A percentile compares a stretch with the other conserved stretches of the same genome.
These are phyloP conservation scores for Vairimorpha ceranae DNA, from an alignment of 371 early-diverging fungal species.

Conservation along the genomic window DNA sequence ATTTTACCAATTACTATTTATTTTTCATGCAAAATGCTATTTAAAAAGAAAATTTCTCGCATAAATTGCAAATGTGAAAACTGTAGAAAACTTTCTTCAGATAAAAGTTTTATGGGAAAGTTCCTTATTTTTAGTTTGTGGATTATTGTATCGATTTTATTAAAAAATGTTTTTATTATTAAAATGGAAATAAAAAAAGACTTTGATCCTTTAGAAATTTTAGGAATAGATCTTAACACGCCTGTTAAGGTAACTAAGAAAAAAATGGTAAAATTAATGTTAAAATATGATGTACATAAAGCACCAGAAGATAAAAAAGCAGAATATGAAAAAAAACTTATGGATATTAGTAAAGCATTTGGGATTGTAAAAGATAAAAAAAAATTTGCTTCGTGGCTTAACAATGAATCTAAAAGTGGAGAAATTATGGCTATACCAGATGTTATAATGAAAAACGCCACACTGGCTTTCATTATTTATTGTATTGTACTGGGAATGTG, in stretches of 20 bases:
- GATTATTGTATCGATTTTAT: constrained; percentile 18
- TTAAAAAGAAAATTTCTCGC: not conserved
- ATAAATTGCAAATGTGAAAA: constrained; percentile 40
- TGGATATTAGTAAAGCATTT: constrained; percentile 48
- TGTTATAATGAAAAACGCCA: constrained; percentile 46
- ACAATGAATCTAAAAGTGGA: constrained; percentile 34
- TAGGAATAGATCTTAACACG: constrained; percentile 38
- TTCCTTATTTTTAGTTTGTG: not conserved
- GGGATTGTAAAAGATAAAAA: constrained; percentile 49
- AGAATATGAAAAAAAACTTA: constrained; percentile 41
- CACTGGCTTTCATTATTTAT: constrained; percentile 49
- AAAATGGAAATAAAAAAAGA: constrained; percentile 38
- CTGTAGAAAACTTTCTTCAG: not conserved
- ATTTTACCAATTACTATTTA: constrained; percentile 40
- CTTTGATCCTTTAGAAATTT: constrained; percentile 50
- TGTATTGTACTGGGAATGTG: constrained; percentile 44
- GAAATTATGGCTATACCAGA: constrained; percentile 61
- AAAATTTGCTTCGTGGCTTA: constrained; percentile 48
- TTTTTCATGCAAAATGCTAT: constrained; percentile 9
- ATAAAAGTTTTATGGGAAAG: not conserved
- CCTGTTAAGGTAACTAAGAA: constrained; percentile 32
- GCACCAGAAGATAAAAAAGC: constrained; percentile 10
- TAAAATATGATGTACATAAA: constrained; percentile 22
- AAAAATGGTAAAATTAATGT: constrained; percentile 11
- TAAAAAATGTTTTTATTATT: constrained; percentile 45